phyloP scores from a whole-genome alignment of 192 early-diverging fungal genomes.

The Rhizophagus clarus region DNA sequence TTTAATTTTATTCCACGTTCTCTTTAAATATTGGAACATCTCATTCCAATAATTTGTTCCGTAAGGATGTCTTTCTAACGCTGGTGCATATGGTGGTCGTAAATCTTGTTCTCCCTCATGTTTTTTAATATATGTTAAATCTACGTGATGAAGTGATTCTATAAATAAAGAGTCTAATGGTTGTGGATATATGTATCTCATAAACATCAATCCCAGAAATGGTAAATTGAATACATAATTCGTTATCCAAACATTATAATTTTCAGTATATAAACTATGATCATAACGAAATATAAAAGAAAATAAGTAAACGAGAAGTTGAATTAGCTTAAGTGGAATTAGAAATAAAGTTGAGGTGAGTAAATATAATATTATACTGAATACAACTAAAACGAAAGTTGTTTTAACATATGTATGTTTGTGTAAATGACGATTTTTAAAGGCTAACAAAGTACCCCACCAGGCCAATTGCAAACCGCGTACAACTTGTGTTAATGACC shows the following conservation, averaged over 20 bases:
- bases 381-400: neutral
- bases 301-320: slow-evolving; percentile 9
- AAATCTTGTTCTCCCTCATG: slow-evolving; percentile 38
- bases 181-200: slow-evolving; percentile 61
- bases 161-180: slow-evolving; percentile 63
- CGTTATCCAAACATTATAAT: neutral
- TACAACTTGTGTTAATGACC: slow-evolving; percentile 27
- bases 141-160: slow-evolving; percentile 49
- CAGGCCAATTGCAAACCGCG: slow-evolving; percentile 22
- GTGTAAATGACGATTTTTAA: slow-evolving; percentile 30
- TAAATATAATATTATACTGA: slow-evolving; percentile 13
- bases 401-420: slow-evolving; percentile 22
- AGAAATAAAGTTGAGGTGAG: neutral
- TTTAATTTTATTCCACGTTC: slow-evolving; percentile 48
- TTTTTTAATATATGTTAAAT: slow-evolving; percentile 42
- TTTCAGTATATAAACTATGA: neutral
- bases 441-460: slow-evolving; percentile 14
- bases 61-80: slow-evolving; percentile 37
- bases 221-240: slow-evolving; percentile 40
- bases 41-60: slow-evolving; percentile 50
- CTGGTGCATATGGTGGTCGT: slow-evolving; percentile 43
- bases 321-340: slow-evolving; percentile 26
- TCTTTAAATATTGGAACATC: slow-evolving; percentile 49
- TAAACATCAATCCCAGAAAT: slow-evolving; percentile 52
- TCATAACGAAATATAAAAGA: slow-evolving; percentile 2